phyloP scores from a whole-genome alignment of 1,284 basidiomycete species.

The Sanghuangporus sanghuang region DNA sequence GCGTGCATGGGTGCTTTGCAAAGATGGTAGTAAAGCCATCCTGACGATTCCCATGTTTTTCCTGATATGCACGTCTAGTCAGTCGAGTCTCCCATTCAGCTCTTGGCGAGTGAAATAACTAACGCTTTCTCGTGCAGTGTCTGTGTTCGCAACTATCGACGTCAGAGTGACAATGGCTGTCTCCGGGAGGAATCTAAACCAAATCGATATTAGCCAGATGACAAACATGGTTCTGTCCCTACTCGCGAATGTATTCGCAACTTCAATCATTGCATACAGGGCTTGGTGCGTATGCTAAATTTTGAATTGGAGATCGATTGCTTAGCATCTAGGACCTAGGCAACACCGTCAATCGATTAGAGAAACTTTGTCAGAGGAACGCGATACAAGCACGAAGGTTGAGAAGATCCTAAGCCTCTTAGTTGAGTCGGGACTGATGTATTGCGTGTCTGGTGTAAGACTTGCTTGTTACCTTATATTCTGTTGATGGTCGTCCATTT shows the following conservation, averaged over 20 bases:
- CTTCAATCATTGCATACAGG: not conserved
- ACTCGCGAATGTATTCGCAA: conserved; percentile 2
- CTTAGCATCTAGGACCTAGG: not conserved
- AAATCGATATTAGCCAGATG: not conserved
- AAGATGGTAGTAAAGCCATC: not conserved
- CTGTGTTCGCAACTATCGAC: not conserved
- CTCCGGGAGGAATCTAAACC: not conserved
- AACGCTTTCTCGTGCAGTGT: not conserved
- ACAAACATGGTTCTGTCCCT: not conserved
- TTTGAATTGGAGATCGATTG: not conserved
- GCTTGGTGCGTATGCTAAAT: not conserved
- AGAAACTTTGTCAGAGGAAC: not conserved
- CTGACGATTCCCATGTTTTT: not conserved
- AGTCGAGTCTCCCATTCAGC: not conserved
- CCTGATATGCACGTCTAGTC: not conserved
- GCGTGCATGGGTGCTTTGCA: conserved; percentile 4
- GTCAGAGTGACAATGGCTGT: not conserved
- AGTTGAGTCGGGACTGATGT: conserved; percentile 2
- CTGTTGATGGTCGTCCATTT: not conserved
- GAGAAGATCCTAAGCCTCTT: not conserved
- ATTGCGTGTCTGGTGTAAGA: conserved; percentile 4
- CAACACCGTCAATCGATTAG: not conserved
- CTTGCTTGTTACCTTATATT: not conserved
- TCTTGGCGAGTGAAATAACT: not conserved
- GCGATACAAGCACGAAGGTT: conserved; percentile 4